A percentile compares a stretch with the other conserved stretches of the same genome.
These are phyloP conservation scores for Boletus sp. DNA, from an alignment of 768 basidiomycete genomes.

Conservation along the genomic window DNA sequence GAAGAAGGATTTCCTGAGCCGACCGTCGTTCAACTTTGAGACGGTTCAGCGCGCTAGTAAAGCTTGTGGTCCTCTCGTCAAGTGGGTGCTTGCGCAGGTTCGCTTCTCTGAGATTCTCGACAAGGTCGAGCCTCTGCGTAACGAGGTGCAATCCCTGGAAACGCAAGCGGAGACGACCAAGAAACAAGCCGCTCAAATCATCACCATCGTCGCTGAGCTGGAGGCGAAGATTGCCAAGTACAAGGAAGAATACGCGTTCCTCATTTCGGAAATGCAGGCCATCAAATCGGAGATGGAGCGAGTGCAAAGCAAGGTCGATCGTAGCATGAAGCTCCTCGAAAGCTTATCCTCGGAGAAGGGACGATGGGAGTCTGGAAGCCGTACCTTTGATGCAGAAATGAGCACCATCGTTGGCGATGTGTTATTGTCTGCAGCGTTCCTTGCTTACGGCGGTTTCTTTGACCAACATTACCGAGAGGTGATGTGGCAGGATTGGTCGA, in stretches of 20 bases:
- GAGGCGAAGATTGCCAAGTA: slow-evolving; percentile 90
- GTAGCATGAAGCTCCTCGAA: slow-evolving; percentile 92
- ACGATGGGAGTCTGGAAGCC: slow-evolving; percentile 93
- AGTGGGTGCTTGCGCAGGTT: slow-evolving; percentile 98
- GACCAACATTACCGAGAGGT: slow-evolving; percentile 97
- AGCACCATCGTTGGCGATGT: slow-evolving; percentile 98
- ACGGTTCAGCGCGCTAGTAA: slow-evolving; percentile 92
- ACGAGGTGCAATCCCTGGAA: slow-evolving; percentile 93
- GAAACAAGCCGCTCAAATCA: slow-evolving; percentile 86
- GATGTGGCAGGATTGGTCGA: slow-evolving; percentile 96
- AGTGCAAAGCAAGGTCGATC: slow-evolving; percentile 94
- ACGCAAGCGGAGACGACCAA: slow-evolving; percentile 93
- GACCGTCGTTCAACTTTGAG: slow-evolving; percentile 92
- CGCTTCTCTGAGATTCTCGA: slow-evolving; percentile 96
- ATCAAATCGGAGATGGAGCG: slow-evolving; percentile 98
- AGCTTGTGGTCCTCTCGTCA: slow-evolving; percentile 96
- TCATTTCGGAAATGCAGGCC: slow-evolving; percentile 95
- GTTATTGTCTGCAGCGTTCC: slow-evolving; percentile 90
- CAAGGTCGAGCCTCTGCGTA: slow-evolving; percentile 92
- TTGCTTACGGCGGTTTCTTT: slow-evolving; percentile 97
- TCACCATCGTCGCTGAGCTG: slow-evolving; percentile 88
- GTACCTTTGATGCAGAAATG: slow-evolving; percentile 97
- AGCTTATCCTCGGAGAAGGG: slow-evolving; percentile 92
- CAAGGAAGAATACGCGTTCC: slow-evolving; percentile 95
- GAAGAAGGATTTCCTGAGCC: slow-evolving; percentile 90